phyloP scores from a whole-genome alignment of 257 asterid species.

The Gentiana straminea region DNA sequence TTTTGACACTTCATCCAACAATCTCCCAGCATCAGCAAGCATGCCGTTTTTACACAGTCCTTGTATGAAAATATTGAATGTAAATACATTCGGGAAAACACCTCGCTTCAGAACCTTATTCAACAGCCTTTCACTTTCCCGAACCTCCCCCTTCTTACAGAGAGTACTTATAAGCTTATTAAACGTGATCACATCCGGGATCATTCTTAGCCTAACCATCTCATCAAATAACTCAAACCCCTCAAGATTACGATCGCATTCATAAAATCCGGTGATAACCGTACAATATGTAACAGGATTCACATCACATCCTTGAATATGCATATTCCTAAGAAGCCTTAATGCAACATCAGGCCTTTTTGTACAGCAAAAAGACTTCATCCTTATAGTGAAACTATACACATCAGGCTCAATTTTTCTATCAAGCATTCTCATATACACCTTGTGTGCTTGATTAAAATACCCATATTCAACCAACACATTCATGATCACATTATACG shows the following conservation, averaged over 20 bases:
- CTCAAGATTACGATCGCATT: constrained; percentile 32
- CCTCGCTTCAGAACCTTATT: constrained; percentile 76
- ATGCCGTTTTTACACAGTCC: constrained; percentile 69
- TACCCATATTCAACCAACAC: constrained; percentile 65
- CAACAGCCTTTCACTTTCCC: constrained; percentile 63
- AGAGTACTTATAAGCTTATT: constrained; percentile 64
- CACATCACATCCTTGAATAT: constrained; percentile 54
- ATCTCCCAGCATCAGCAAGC: constrained; percentile 49
- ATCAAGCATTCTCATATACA: constrained; percentile 77
- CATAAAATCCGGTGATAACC: constrained; percentile 67
- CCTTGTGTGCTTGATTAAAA: constrained; percentile 75
- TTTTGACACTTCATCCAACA: constrained; percentile 34
- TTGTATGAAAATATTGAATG: constrained; percentile 67
- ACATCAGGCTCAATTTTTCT: constrained; percentile 67
- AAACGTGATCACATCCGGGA: constrained; percentile 59
- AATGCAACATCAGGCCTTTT: constrained; percentile 69
- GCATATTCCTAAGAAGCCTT: constrained; percentile 84
- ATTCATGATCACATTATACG: constrained; percentile 76
- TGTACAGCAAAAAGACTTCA: constrained; percentile 80
- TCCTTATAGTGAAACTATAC: constrained; percentile 68
- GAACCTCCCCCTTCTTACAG: constrained; percentile 66
- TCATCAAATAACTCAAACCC: constrained; percentile 55
- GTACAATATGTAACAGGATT: constrained; percentile 77
- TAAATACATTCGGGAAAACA: constrained; percentile 60
- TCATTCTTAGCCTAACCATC: constrained; percentile 56